Base-by-base conservation (phyloP, 176 grass and related monocot species). In the Oryza australiensis region DNA sequence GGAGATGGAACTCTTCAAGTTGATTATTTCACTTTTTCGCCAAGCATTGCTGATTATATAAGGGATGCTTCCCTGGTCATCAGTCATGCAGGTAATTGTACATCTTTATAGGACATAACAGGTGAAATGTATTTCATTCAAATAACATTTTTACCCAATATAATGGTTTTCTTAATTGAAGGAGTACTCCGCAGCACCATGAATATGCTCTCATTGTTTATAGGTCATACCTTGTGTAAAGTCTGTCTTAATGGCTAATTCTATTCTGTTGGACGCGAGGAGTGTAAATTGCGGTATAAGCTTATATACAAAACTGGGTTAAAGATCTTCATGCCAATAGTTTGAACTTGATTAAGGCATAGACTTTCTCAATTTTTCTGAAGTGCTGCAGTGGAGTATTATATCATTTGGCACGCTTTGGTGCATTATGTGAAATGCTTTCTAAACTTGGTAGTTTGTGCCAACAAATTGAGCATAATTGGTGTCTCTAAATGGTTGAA, bases 11-110 rank as follows among this genome's bases (percentile, higher is more conserved):
- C 77, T 68, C 80, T 92, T 63, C 40, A 87, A 68, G 86, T 97
- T 59, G 95, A 89, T 72, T 88, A 92, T 80, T 97, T 97, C 78
- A 91, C 92, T 16, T 97, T 97, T 89, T 97, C 92, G 64, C 81
- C 88, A 68, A 94, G 78, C 66, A 91, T 94, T 72, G 92, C 90
- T 78, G 86, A 97, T 32, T 80, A 86, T 66, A 83, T 97, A 35
- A 82, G 80, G 87, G 85, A 76, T 5, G 86, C 95, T 72, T 97
- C 88, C 30, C 82, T 97, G 70, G 82, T 97, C 70, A 89, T 97
- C 59, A 97, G 94, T 65, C 94, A 97, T 84, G 94, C 94, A 88
- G 94, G 92, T 91, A 74, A 86, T 18, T 40, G 24, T 62, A 27
- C 13, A 37, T 16, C 3, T 49, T 49, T 16, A 18, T 0, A 14